phyloP scores from a whole-genome alignment of 2,329 filamentous ascomycete genomes.

The Neophaeococcomyces mojaviensis region DNA sequence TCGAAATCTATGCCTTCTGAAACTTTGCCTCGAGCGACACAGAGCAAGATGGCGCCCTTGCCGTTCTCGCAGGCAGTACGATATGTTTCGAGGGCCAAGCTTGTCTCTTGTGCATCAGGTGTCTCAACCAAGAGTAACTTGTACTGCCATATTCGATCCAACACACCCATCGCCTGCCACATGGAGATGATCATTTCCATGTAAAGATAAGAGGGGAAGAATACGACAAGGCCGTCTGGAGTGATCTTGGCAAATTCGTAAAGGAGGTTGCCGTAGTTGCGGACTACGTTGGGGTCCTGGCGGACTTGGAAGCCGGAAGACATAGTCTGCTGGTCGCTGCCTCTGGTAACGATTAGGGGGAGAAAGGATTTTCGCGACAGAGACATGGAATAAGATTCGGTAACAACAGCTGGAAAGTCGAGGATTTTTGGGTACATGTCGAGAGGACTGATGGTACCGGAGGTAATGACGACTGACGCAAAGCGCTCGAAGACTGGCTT shows the following conservation, averaged over 20 bases:
- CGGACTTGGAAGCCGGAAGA: constrained; percentile 92
- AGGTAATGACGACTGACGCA: constrained; percentile 96
- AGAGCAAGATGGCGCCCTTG: constrained; percentile 83
- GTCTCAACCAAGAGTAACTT: constrained; percentile 98
- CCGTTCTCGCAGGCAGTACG: constrained; percentile 97
- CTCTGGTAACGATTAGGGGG: constrained; percentile 93
- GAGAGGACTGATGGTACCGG: constrained; percentile 88
- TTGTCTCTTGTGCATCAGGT: constrained; percentile 93
- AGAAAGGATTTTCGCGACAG: constrained; percentile 89
- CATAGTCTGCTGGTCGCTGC: constrained; percentile 86
- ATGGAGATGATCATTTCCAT: constrained; percentile 99
- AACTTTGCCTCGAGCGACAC: constrained; percentile 93
- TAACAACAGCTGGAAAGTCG: constrained; percentile 81
- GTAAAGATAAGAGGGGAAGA: constrained; percentile 97
- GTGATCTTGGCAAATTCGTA: constrained; percentile 95
- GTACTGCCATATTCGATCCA: constrained; percentile 98
- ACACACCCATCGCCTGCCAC: constrained; percentile 98
- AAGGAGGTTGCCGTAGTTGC: constrained; percentile 88
- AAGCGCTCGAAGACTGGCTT: constrained; percentile 97
- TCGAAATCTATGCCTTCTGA: constrained; percentile 99
- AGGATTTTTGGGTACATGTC: constrained; percentile 99
- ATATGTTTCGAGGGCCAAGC: constrained; percentile 89
- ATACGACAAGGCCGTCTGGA: constrained; percentile 95
- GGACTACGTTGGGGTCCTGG: constrained; percentile 91
- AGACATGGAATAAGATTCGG: constrained; percentile 97